Evolutionary conservation across 2,329 filamentous ascomycete species (phyloP).

Genomic region (Incumbomyces lentus): DNA sequence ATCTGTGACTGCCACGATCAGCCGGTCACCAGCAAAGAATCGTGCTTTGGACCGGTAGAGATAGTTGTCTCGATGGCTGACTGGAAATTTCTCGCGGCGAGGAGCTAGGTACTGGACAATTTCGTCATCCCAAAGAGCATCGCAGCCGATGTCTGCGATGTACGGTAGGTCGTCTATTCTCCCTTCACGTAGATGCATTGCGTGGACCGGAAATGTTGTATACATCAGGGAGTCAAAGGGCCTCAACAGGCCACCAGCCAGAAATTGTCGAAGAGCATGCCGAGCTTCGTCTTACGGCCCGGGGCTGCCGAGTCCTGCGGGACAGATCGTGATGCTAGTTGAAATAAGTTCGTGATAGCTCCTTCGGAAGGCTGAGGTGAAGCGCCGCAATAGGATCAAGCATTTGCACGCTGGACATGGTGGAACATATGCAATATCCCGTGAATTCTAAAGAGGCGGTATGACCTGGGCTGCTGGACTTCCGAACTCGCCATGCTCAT

Average conservation of each 20-base stretch:
- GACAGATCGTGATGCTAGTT: too few species aligned
- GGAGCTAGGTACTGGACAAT: conserved; percentile 15
- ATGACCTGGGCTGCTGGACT: too few species aligned
- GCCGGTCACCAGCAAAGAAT: conserved; percentile 12
- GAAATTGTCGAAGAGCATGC: too few species aligned
- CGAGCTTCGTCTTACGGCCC: too few species aligned
- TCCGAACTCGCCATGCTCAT: too few species aligned
- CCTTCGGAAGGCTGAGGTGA: too few species aligned
- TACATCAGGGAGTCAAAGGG: conserved; percentile 2
- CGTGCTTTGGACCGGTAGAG: conserved; percentile 12
- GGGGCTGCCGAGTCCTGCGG: too few species aligned
- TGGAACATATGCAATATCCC: too few species aligned
- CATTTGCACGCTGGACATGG: too few species aligned
- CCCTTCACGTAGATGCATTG: conserved; percentile 18
- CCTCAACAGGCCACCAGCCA: neutral
- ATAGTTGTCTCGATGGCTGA: conserved; percentile 13
- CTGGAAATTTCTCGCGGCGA: conserved; percentile 12
- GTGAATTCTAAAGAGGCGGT: too few species aligned
- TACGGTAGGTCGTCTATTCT: conserved; percentile 11
- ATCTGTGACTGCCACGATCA: conserved; percentile 16
- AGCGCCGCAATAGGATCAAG: too few species aligned
- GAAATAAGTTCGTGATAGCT: too few species aligned
- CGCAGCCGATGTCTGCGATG: conserved; percentile 12
- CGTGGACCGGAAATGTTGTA: neutral
- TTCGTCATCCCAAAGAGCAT: conserved; percentile 18